Conservation (phyloP, 2,329 filamentous ascomycete species). For the Apiospora koreana region DNA sequence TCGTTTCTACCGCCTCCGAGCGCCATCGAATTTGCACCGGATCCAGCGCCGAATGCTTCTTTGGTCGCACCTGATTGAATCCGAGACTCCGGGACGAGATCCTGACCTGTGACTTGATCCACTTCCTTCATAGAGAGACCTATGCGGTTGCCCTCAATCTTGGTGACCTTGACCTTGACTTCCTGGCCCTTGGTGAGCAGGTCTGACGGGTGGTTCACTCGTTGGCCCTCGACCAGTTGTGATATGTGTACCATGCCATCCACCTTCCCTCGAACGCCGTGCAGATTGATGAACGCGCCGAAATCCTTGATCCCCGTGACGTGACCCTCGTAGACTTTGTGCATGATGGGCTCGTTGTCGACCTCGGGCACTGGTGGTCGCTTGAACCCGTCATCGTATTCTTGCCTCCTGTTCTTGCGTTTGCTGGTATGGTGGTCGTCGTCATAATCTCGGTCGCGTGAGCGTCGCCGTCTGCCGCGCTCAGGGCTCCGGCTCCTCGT, state of each 20-base stretch:
- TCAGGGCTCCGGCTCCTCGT: conserved; percentile 54
- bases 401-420: conserved; percentile 42
- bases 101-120: conserved; percentile 83
- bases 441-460: conserved; percentile 40
- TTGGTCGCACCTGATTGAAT: conserved; percentile 90
- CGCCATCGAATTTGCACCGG: conserved; percentile 86
- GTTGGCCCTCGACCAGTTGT: conserved; percentile 78
- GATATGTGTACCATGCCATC: conserved; percentile 95
- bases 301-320: conserved; percentile 95
- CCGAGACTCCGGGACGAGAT: conserved; percentile 75
- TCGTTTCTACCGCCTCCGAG: conserved; percentile 63
- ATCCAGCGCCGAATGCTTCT: conserved; percentile 68
- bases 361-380: conserved; percentile 70
- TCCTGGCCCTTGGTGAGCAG: conserved; percentile 76
- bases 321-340: conserved; percentile 87
- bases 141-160: conserved; percentile 78
- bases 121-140: conserved; percentile 97
- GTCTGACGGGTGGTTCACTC: conserved; percentile 91
- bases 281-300: conserved; percentile 91
- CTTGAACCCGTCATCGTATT: conserved; percentile 58
- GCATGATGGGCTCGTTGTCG: conserved; percentile 77
- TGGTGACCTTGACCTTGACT: conserved; percentile 91
- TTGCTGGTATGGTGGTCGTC: conserved; percentile 63
- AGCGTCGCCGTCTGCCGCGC: conserved; percentile 37
- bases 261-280: conserved; percentile 82